Percentiles rank a stretch among this genome's conserved stretches.
Evolutionary conservation across 2,329 filamentous ascomycete genomes (phyloP).

Genomic region (Stachybotrys chartarum): DNA sequence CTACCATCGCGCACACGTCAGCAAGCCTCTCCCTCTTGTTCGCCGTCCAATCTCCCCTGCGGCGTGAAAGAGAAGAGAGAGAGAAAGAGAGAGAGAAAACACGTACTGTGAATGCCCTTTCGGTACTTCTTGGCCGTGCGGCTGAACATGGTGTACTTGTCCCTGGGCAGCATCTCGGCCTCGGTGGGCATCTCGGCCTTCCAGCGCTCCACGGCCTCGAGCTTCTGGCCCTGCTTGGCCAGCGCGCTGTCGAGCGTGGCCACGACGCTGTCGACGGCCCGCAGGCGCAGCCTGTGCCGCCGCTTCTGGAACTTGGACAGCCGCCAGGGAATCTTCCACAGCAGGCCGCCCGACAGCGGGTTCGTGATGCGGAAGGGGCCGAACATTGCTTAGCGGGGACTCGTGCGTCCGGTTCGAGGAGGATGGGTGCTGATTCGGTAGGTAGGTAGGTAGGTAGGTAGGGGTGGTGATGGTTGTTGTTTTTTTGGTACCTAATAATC

Average conservation of each 20-base stretch:
- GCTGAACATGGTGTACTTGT: constrained; percentile 98
- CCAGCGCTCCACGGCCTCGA: constrained; percentile 80
- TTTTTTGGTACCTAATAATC: not conserved
- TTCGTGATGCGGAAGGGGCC: constrained; percentile 75
- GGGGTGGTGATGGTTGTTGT: not conserved
- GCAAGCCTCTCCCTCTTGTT: constrained; percentile 1
- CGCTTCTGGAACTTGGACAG: constrained; percentile 87
- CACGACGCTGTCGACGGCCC: constrained; percentile 81
- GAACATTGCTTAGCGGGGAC: constrained; percentile 54
- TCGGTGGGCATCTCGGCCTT: constrained; percentile 94
- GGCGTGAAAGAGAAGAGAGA: not conserved
- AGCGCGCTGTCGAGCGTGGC: constrained; percentile 75
- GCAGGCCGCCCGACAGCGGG: constrained; percentile 68
- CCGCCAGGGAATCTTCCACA: constrained; percentile 98
- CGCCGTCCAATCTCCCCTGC: not conserved
- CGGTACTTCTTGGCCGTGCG: constrained; percentile 91
- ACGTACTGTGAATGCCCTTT: constrained; percentile 95
- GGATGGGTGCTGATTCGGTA: too few species aligned
- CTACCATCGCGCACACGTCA: constrained; percentile 33
- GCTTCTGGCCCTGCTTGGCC: constrained; percentile 61
- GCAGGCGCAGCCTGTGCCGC: constrained; percentile 75
- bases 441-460: too few species aligned
- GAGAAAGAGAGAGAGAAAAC: not conserved
- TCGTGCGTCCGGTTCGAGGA: not conserved
- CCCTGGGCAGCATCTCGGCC: constrained; percentile 87